Conservation (phyloP, 208 protist genomes). For the Angomonas deanei region DNA sequence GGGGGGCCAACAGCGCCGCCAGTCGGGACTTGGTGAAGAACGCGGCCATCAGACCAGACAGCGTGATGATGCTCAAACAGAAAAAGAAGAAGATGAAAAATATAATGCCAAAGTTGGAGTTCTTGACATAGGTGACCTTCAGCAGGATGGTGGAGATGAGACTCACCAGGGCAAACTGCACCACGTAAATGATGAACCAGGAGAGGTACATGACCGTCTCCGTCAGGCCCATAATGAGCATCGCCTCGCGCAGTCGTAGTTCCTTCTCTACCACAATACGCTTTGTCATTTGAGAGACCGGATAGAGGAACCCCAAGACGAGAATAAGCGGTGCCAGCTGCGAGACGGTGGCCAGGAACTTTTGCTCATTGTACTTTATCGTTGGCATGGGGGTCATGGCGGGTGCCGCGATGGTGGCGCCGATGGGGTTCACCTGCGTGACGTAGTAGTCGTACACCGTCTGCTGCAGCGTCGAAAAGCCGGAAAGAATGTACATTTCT, state of each 20-base stretch:
- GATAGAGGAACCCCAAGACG: conserved; percentile 71
- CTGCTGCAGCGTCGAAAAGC: conserved; percentile 49
- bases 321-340: conserved; percentile 58
- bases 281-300: conserved; percentile 70
- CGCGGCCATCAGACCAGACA: conserved; percentile 45
- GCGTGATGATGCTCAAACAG: conserved; percentile 31
- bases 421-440: conserved; percentile 41
- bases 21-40: conserved; percentile 75
- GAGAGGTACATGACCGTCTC: conserved; percentile 47
- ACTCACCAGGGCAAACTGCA: conserved; percentile 41
- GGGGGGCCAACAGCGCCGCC: conserved; percentile 54
- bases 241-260: conserved; percentile 65
- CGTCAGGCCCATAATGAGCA: conserved; percentile 83
- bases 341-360: conserved; percentile 25
- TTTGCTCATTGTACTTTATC: conserved; percentile 14
- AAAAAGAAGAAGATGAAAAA: conserved; percentile 61
- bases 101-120: conserved; percentile 25
- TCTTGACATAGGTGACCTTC: conserved; percentile 33
- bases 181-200: conserved; percentile 55
- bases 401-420: conserved; percentile 18
- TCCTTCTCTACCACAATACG: conserved; percentile 86
- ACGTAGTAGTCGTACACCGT: conserved; percentile 38
- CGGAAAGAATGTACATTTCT: conserved; percentile 37
- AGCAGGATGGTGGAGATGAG: conserved; percentile 59
- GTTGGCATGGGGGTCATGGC: conserved; percentile 32